Conservation (phyloP, 768 basidiomycete species). For the Mycena leptocephala region DNA sequence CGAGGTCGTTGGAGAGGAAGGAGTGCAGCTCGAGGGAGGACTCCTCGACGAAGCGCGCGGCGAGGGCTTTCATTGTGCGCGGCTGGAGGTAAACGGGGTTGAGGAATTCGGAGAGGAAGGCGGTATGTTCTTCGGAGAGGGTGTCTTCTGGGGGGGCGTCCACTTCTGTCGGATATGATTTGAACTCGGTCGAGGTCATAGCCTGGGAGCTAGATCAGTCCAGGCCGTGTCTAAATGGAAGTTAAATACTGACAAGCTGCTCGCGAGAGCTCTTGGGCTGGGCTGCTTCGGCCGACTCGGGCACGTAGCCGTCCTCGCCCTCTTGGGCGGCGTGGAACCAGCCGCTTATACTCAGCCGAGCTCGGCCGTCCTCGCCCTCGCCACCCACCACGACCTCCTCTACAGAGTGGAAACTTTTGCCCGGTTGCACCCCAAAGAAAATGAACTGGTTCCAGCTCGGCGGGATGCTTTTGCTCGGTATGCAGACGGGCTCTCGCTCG, state of each 20-base stretch:
- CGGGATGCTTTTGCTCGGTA: conserved; percentile 78
- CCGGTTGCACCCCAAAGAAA: conserved; percentile 95
- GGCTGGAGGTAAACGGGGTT: conserved; percentile 93
- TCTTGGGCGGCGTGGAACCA: conserved; percentile 97
- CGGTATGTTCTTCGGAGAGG: conserved; percentile 72
- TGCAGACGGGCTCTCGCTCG: conserved; percentile 76
- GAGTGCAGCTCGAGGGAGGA: conserved; percentile 92
- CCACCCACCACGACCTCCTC: conserved; percentile 95
- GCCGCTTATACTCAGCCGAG: conserved; percentile 91
- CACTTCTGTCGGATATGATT: conserved; percentile 62
- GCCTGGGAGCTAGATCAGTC: conserved; percentile 56
- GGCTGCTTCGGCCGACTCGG: conserved; percentile 58
- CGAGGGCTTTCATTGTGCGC: conserved; percentile 85
- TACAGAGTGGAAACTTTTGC: conserved; percentile 95
- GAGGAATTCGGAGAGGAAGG: conserved; percentile 88
- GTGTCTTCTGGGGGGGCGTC: conserved; percentile 65
- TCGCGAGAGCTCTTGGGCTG: conserved; percentile 88
- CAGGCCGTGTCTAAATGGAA: conserved; percentile 12
- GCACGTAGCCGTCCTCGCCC: conserved; percentile 90
- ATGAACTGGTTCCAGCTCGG: conserved; percentile 94
- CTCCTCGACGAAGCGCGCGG: conserved; percentile 86
- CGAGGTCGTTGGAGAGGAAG: conserved; percentile 84
- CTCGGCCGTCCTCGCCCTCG: conserved; percentile 74
- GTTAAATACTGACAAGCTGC: conserved; percentile 82
- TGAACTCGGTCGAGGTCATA: conserved; percentile 75